Conservation (phyloP, 306 rosid species). For the Geum urbanum region DNA sequence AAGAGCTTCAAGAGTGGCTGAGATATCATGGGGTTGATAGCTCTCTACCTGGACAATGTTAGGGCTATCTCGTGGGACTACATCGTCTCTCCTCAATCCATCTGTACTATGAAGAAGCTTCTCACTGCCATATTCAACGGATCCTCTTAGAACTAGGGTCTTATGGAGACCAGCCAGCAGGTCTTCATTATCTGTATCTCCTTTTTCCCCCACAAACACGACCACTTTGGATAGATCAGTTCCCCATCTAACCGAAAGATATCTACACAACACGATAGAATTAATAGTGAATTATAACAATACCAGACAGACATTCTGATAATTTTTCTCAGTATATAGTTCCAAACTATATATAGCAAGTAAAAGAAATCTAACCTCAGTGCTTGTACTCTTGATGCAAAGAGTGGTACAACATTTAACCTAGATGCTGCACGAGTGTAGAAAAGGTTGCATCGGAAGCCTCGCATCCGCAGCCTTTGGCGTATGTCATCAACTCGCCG, state of each 20-base stretch:
- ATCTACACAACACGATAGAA: slow-evolving; percentile 38
- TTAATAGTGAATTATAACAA: neutral
- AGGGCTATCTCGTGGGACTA: slow-evolving; percentile 51
- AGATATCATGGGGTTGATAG: slow-evolving; percentile 44
- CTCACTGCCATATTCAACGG: slow-evolving; percentile 61
- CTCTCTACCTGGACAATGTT: slow-evolving; percentile 38
- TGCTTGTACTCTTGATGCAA: slow-evolving; percentile 75
- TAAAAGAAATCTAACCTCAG: slow-evolving; percentile 45
- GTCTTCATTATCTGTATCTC: slow-evolving; percentile 71
- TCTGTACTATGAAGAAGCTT: slow-evolving; percentile 49
- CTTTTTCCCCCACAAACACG: slow-evolving; percentile 62
- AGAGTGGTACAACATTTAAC: slow-evolving; percentile 61
- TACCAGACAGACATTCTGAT: neutral
- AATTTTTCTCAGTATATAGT: neutral
- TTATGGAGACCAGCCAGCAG: slow-evolving; percentile 65
- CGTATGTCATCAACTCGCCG: slow-evolving; percentile 47
- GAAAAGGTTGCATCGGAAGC: slow-evolving; percentile 70
- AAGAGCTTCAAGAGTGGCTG: slow-evolving; percentile 42
- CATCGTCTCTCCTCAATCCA: slow-evolving; percentile 50
- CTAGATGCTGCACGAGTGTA: slow-evolving; percentile 55
- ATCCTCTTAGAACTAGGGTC: slow-evolving; percentile 51
- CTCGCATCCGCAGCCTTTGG: no score
- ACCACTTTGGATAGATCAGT: slow-evolving; percentile 65
- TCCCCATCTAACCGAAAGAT: slow-evolving; percentile 76
- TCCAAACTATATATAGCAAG: neutral